Evolutionary conservation across 2,329 filamentous ascomycete species (phyloP).

Genomic region (Ophiostoma tasmaniense): DNA sequence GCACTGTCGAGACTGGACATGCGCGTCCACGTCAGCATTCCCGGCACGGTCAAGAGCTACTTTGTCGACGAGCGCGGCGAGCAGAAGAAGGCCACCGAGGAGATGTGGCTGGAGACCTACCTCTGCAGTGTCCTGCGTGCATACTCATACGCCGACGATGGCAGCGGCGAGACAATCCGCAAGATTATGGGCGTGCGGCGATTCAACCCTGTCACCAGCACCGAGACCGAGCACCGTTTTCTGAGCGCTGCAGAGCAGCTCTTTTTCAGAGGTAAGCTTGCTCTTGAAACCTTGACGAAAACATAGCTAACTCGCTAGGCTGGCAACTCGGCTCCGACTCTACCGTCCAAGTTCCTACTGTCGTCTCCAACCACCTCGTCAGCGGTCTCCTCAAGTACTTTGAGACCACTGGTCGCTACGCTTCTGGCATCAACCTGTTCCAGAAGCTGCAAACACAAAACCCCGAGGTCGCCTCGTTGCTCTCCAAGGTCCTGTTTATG

Average conservation of each 20-base stretch:
- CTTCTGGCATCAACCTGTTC: constrained; percentile 94
- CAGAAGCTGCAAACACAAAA: constrained; percentile 89
- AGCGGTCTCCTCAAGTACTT: constrained; percentile 93
- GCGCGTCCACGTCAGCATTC: constrained; percentile 96
- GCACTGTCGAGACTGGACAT: constrained; percentile 96
- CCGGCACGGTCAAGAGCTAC: constrained; percentile 92
- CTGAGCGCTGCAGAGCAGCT: constrained; percentile 87
- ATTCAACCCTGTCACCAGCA: constrained; percentile 96
- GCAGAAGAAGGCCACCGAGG: constrained; percentile 85
- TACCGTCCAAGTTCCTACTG: constrained; percentile 93
- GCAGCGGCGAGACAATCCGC: constrained; percentile 86
- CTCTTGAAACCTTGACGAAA: background rate
- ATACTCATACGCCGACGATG: constrained; percentile 94
- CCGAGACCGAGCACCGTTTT: constrained; percentile 96
- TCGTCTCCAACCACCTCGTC: constrained; percentile 91
- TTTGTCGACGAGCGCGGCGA: constrained; percentile 96
- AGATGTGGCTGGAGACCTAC: constrained; percentile 95
- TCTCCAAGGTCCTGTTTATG: constrained; percentile 86
- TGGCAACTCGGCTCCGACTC: constrained; percentile 96
- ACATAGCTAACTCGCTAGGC: constrained; percentile 42
- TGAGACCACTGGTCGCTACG: constrained; percentile 84
- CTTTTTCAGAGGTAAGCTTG: constrained; percentile 71
- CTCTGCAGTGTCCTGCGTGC: constrained; percentile 88
- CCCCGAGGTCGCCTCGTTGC: constrained; percentile 83
- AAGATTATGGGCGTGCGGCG: constrained; percentile 95